Evolutionary conservation across 352 stramenopile genomes (phyloP).

Genomic region (Pythium utonaiense): DNA sequence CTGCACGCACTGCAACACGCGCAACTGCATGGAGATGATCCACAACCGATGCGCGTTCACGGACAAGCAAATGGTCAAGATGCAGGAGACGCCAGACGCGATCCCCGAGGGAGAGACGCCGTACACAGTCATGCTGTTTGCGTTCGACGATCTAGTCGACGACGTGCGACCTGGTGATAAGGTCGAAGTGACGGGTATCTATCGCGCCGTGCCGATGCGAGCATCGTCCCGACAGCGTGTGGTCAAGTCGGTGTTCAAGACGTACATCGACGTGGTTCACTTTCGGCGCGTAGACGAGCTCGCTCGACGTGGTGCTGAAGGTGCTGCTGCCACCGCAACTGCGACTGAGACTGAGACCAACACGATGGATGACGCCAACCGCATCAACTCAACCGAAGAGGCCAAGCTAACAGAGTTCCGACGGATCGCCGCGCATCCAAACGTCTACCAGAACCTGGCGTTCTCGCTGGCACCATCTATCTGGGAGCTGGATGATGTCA

Average conservation of each 20-base stretch:
- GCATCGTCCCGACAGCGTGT: constrained; percentile 93
- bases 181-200: constrained; percentile 96
- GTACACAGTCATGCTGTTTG: constrained; percentile 96
- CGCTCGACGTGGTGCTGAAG: constrained; percentile 31
- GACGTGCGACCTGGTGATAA: constrained; percentile 96
- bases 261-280: constrained; percentile 98
- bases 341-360: constrained; percentile 16
- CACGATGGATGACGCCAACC: constrained; percentile 30
- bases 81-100: constrained; percentile 97
- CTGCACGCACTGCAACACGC: constrained; percentile 87
- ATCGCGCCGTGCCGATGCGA: constrained; percentile 93
- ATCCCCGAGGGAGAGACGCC: constrained; percentile 99
- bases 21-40: constrained; percentile 93
- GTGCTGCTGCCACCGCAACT: constrained; percentile 26
- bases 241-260: constrained; percentile 97
- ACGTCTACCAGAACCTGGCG: constrained; percentile 79
- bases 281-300: constrained; percentile 91
- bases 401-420: constrained; percentile 65
- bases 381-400: constrained; percentile 49
- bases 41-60: constrained; percentile 98
- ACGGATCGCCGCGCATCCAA: constrained; percentile 73
- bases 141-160: constrained; percentile 98
- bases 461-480: constrained; percentile 83
- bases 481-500: constrained; percentile 98
- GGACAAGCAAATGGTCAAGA: constrained; percentile 98